phyloP scores from a whole-genome alignment of 768 basidiomycete genomes.

The Nevesoporus exiguus region DNA sequence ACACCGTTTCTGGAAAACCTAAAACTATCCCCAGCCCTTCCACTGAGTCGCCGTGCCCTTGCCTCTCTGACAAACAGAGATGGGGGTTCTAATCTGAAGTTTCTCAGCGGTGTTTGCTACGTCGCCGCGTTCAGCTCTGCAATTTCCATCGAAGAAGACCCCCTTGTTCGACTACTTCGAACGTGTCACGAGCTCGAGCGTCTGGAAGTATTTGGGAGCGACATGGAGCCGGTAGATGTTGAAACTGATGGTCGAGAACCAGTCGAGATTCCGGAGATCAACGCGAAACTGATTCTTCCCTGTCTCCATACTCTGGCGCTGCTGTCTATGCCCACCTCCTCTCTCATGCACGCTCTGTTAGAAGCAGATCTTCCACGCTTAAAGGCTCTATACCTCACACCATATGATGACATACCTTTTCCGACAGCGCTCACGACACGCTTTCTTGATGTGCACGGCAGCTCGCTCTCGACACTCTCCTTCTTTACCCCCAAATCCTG shows the following conservation, averaged over 20 bases:
- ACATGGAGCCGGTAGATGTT: constrained; percentile 51
- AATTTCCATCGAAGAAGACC: constrained; percentile 40
- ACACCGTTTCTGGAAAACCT: constrained; percentile 59
- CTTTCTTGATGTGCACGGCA: constrained; percentile 61
- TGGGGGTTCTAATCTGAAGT: constrained; percentile 45
- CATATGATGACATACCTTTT: constrained; percentile 65
- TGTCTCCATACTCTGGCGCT: constrained; percentile 58
- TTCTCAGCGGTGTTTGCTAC: constrained; percentile 56
- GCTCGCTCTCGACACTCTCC: constrained; percentile 53
- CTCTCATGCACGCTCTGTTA: constrained; percentile 58
- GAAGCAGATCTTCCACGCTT: constrained; percentile 59
- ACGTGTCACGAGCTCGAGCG: constrained; percentile 56
- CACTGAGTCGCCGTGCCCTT: constrained; percentile 59
- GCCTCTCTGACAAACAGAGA: constrained; percentile 50
- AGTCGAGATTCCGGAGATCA: constrained; percentile 22
- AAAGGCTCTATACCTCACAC: constrained; percentile 63
- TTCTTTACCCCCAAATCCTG: constrained; percentile 69
- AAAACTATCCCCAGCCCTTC: constrained; percentile 51
- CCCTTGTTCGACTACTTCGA: constrained; percentile 55
- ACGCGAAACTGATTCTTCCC: constrained; percentile 48
- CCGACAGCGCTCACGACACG: constrained; percentile 53
- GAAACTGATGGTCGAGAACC: constrained; percentile 29
- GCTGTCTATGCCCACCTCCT: constrained; percentile 64
- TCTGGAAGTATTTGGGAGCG: constrained; percentile 60
- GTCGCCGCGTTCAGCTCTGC: constrained; percentile 31